Evolutionary conservation across 169 alveolate genomes (phyloP).

Genomic region (Cystoisospora suis): DNA sequence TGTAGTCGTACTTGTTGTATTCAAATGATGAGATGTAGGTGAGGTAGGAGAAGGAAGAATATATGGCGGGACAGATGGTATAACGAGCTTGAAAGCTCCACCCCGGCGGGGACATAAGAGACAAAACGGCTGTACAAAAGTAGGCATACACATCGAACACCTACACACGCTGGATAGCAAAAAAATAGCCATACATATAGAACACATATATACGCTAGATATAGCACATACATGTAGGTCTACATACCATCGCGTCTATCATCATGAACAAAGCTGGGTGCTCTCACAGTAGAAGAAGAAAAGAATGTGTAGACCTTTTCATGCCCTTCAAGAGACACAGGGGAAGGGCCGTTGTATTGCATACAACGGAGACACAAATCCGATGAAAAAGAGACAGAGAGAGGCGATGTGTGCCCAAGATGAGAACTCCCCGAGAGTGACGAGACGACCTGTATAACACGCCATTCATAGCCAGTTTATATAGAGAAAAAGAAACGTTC

Average conservation of each 20-base stretch:
- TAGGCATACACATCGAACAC: background rate
- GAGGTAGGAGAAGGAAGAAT: too few relatives aligned
- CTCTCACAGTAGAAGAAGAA: background rate
- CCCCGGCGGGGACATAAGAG: conserved; percentile 76
- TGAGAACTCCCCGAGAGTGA: too few relatives aligned
- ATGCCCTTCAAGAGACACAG: too few relatives aligned
- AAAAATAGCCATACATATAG: background rate
- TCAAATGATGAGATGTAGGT: too few relatives aligned
- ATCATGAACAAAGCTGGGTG: background rate
- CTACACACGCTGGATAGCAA: background rate
- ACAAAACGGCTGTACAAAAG: conserved; percentile 60
- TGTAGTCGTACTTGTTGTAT: too few relatives aligned
- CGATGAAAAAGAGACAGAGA: too few relatives aligned
- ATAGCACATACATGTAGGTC: background rate
- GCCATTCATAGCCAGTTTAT: too few relatives aligned
- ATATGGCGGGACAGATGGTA: conserved; percentile 17
- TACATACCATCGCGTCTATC: background rate
- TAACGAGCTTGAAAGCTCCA: conserved; percentile 74
- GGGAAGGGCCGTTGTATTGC: too few relatives aligned
- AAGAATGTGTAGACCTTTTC: background rate
- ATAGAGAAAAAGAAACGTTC: too few relatives aligned
- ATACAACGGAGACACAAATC: too few relatives aligned
- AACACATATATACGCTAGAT: background rate
- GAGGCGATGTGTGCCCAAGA: too few relatives aligned
- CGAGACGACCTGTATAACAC: too few relatives aligned